Evolutionary conservation across 495 filamentous ascomycete species (phyloP).

Genomic region (Penicillium cosmopolitanum): DNA sequence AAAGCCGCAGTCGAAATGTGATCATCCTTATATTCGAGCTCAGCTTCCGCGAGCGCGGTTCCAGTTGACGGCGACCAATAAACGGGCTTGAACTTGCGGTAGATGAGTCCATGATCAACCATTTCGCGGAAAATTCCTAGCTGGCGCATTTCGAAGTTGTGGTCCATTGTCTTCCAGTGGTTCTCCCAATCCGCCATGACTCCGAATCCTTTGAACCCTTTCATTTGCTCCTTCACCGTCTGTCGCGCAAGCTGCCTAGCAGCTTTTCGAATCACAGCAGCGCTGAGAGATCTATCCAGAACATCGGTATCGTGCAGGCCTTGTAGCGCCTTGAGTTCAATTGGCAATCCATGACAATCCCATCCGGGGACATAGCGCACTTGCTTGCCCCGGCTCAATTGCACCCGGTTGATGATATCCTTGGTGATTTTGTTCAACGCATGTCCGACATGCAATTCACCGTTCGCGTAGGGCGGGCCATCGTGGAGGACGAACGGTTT

Average conservation of each 20-base stretch:
- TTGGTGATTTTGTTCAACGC: constrained; percentile 97
- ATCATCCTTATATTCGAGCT: constrained; percentile 90
- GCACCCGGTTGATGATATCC: constrained; percentile 83
- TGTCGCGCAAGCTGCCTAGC: constrained; percentile 73
- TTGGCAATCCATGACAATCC: constrained; percentile 98
- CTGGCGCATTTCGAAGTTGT: constrained; percentile 82
- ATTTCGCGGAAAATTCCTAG: constrained; percentile 83
- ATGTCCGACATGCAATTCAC: constrained; percentile 92
- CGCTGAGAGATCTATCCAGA: constrained; percentile 25
- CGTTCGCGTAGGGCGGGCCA: constrained; percentile 97
- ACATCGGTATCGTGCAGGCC: constrained; percentile 38
- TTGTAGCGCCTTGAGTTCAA: constrained; percentile 95
- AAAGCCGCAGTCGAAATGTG: constrained; percentile 82
- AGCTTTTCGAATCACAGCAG: constrained; percentile 62
- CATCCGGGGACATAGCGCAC: constrained; percentile 93
- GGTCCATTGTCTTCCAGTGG: constrained; percentile 91
- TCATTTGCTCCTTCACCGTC: constrained; percentile 81
- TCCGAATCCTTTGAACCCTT: constrained; percentile 77
- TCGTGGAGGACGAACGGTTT: constrained; percentile 84
- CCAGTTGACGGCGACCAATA: constrained; percentile 94
- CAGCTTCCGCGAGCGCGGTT: constrained; percentile 92
- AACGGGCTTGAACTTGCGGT: constrained; percentile 86
- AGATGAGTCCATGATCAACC: constrained; percentile 82
- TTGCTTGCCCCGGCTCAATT: constrained; percentile 74
- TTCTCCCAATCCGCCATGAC: constrained; percentile 96